Percentiles rank a stretch among this genome's conserved stretches.
Evolutionary conservation across 1,284 basidiomycete species (phyloP).

Genomic region (Trametes sp.): DNA sequence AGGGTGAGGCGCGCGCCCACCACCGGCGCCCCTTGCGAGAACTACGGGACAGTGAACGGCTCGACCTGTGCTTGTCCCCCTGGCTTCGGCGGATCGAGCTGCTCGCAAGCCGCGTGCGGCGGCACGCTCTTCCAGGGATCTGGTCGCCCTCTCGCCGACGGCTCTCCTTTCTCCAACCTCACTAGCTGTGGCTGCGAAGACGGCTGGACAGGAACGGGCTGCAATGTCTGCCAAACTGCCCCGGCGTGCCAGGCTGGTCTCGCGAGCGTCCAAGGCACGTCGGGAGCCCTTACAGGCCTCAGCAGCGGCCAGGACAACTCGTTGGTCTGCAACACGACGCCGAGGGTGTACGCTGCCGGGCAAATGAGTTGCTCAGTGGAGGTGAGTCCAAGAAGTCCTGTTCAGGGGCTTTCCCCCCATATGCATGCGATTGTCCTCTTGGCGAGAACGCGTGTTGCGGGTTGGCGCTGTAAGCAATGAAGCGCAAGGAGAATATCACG

Average conservation of each 20-base stretch:
- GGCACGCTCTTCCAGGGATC: constrained; percentile 81
- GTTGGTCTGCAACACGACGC: constrained; percentile 66
- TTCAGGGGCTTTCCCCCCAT: neutral
- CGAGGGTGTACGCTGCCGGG: constrained; percentile 69
- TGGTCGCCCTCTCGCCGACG: constrained; percentile 56
- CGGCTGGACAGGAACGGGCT: constrained; percentile 81
- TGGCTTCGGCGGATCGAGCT: constrained; percentile 78
- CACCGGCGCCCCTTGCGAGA: constrained; percentile 56
- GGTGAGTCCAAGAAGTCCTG: constrained; percentile 50
- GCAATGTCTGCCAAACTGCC: constrained; percentile 75
- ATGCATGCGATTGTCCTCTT: neutral
- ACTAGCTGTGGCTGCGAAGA: constrained; percentile 71
- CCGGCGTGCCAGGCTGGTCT: constrained; percentile 69
- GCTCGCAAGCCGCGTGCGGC: constrained; percentile 76
- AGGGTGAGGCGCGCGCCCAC: neutral
- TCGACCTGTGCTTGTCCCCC: constrained; percentile 76
- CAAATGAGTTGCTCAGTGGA: constrained; percentile 80
- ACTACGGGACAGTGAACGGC: constrained; percentile 67
- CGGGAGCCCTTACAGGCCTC: constrained; percentile 25
- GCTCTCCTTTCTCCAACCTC: constrained; percentile 62
- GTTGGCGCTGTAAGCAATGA: too few species aligned
- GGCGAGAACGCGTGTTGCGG: neutral
- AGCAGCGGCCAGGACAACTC: constrained; percentile 58
- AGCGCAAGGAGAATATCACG: too few species aligned
- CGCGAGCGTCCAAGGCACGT: constrained; percentile 48